These are phyloP conservation scores for Fraxinus quadrangulata DNA, from an alignment of 257 asterid species.

Conservation along the genomic window DNA sequence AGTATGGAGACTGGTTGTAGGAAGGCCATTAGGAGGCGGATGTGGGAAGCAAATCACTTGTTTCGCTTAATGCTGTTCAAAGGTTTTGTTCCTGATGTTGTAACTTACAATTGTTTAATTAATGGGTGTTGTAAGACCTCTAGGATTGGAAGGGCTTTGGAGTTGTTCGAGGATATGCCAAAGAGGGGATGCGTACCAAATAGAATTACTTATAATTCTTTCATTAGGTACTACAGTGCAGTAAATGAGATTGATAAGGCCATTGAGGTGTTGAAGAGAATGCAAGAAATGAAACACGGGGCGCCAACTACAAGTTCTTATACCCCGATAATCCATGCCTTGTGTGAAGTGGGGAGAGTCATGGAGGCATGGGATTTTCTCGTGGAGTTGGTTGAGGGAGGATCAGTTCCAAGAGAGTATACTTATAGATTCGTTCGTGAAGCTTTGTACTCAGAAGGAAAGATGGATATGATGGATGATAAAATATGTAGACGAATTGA, in stretches of 20 bases:
- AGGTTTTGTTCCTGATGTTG: conserved; percentile 89
- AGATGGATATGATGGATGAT: conserved; percentile 47
- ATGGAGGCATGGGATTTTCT: conserved; percentile 63
- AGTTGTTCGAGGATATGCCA: conserved; percentile 78
- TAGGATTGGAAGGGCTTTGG: conserved; percentile 84
- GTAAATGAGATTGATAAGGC: conserved; percentile 85
- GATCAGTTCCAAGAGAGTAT: conserved; percentile 77
- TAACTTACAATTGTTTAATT: conserved; percentile 87
- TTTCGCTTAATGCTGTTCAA: conserved; percentile 81
- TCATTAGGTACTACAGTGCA: conserved; percentile 76
- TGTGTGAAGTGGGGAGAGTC: conserved; percentile 81
- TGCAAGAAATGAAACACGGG: conserved; percentile 67
- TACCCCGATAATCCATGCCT: conserved; percentile 72
- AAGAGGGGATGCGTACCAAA: conserved; percentile 73
- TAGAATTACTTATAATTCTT: conserved; percentile 76
- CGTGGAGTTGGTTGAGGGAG: conserved; percentile 65
- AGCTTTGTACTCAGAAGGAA: conserved; percentile 47
- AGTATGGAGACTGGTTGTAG: conserved; percentile 70
- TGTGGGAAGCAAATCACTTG: conserved; percentile 95
- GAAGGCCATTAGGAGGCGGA: conserved; percentile 78
- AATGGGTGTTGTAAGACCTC: conserved; percentile 91
- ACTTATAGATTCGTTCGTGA: conserved; percentile 63
- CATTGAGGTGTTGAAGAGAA: conserved; percentile 73
- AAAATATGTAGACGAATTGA: conserved; percentile 46
- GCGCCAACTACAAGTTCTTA: conserved; percentile 69